phyloP scores from a whole-genome alignment of 805 yeast species.

The Saccharomycopsis oosterbeekiorum region DNA sequence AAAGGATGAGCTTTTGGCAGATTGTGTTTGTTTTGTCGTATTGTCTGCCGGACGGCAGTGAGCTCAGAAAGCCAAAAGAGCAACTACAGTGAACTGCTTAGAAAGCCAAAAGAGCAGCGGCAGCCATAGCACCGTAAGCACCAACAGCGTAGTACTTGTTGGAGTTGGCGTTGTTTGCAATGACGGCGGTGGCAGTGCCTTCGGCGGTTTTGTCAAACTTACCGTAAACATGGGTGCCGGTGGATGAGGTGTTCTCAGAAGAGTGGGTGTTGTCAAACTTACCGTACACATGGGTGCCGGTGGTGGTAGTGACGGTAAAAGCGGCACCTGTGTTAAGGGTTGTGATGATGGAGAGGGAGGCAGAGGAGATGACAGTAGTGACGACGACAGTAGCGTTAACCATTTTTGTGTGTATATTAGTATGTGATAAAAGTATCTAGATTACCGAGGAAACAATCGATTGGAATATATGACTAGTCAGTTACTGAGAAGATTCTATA shows the following conservation, averaged over 20 bases:
- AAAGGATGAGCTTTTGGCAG: too few species aligned
- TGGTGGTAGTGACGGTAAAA: conserved; percentile 25
- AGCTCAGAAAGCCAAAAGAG: too few species aligned
- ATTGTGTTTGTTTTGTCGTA: too few species aligned
- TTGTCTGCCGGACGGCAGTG: too few species aligned
- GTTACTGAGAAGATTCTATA: background rate
- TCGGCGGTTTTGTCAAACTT: conserved; percentile 39
- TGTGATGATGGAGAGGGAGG: conserved; percentile 15
- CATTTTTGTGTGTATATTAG: background rate
- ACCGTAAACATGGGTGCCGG: conserved; percentile 49
- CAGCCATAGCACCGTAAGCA: conserved; percentile 15
- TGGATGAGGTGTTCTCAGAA: conserved; percentile 27
- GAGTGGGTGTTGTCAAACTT: conserved; percentile 39
- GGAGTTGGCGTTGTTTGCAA: conserved; percentile 54
- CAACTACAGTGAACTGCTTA: background rate
- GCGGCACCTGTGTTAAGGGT: conserved; percentile 40
- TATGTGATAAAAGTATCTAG: background rate
- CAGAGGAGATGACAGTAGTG: conserved; percentile 15
- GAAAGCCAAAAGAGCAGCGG: conserved; percentile 16
- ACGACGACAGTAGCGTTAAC: conserved; percentile 2
- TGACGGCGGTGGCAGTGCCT: conserved; percentile 24
- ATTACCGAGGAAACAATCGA: too few species aligned
- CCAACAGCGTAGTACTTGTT: conserved; percentile 39
- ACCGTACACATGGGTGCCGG: conserved; percentile 38
- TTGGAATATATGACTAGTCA: too few species aligned